Base-by-base conservation (phyloP, 306 rosid species). In the Begonia masoniana region DNA sequence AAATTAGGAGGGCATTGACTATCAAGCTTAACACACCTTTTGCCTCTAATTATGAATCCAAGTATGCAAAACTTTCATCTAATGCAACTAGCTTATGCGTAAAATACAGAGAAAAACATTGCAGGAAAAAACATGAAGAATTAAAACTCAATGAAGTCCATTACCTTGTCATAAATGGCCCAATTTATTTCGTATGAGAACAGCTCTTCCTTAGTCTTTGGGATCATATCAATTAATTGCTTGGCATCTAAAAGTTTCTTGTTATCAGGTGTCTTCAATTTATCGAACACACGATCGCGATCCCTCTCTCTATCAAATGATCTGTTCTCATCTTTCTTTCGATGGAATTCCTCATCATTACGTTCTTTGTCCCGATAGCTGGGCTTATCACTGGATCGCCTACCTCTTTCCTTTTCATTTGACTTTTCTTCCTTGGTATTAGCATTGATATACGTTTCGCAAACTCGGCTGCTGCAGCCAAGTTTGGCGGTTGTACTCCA, bases 381-480 rank as follows among this genome's bases (percentile, higher is more conserved):
- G n/a, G 81, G 71, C 70, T 75, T 81, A 51, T 87, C 96, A 72
- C 52, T 68, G 24, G 80, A 64, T 61, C 87, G 94, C 68, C 84
- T 83, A 56, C 74, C 76, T 79, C 95, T 78, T 61, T 87, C 93
- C 70, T 85, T 74, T 68, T 85, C 65, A 62, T 80, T 94, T 13
- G 55, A 66, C 73, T 76, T 83, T 58, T 87, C 96, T 65, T 81
- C 99, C 73, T 78, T 87, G 68, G 82, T 65, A 69, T 82, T 78
- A 50, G 73, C 77, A 62, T 57, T 74, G 52, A 81, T 73, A 92
- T 60, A 43, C 83, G 99, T 69, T 87, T 92, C 1, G 99, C 99
- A 61, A 92, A 87, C 69, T 92, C 99, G 10, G 96, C 95, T n/a
- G 99, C 99, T 23, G 99, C 96, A 64, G 75, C 96, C 82, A 92